Evolutionary conservation across 1,139 yeast species (phyloP), one percentile per base, ranked within the genome.

Genomic region (Candida sp.): DNA sequence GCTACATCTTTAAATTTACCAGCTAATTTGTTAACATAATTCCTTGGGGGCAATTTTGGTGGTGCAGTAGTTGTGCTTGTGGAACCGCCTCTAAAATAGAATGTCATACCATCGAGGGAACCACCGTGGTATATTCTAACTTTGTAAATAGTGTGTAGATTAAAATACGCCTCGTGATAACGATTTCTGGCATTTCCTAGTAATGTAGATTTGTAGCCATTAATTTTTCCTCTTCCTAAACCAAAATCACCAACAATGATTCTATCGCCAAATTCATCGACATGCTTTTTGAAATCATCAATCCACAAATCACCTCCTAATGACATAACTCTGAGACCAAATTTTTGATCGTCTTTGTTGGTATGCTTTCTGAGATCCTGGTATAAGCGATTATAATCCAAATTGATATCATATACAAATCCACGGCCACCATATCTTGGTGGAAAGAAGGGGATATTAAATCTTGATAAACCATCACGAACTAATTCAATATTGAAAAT

Each of bases 71-170:
- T 22, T 22, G 41, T 35, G n/a, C 42, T 32, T 4, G 5, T n/a
- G 22, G 9, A 33, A 22, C 27, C 48, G 15, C 37, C 4, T 4
- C 39, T 44, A 39, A 49, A 63, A 49, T 54, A 61, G 45, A 67
- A 57, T 33, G 54, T 46, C 35, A 91, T 56, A 2, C 98, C 98
- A 64, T 90, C 96, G 22, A 93, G 64, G 0, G 95, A 93, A 21
- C 68, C 62, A 3, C 96, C 97, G 50, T 83, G 79, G 51, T 77
- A 83, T 0, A 88, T 74, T 46, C 86, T 74, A 1, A 88, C 73
- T 42, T 70, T 73, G 36, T 64, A 64, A 5, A 84, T 52, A 1
- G 53, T 46, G 4, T 47, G 45, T 7, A 67, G 43, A 45, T 70
- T 64, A 49, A 73, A 64, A 0, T 70, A 71, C 22, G 63, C 57